Base-by-base conservation (phyloP, 805 yeast species). In the Schwanniomyces sp. region DNA sequence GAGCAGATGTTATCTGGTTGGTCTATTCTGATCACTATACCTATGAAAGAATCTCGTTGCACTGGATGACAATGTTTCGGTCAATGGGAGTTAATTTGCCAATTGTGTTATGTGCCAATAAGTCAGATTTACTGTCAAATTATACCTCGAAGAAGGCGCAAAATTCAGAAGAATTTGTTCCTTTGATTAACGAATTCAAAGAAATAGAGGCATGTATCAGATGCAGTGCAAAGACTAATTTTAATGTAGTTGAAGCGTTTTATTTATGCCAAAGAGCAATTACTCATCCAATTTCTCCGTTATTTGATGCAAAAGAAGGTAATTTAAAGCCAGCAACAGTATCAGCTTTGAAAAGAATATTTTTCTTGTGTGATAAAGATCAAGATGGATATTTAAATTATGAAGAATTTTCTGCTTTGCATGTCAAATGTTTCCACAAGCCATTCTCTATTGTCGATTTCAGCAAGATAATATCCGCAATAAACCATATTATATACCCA, bases 51-150 rank as follows among this genome's bases (percentile, higher is more conserved):
- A 82, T 94, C 4, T 84, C 96, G 2, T 72, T 92, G 21, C 91
- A 91, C 64, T 94, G 99, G 99, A 85, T 94, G 79, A 94, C 95
- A 44, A 80, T 86, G 74, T 86, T 94, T 58, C 76, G 99, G 51
- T 88, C 96, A 0, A 75, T 90, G 78, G 99, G 99, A 3, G 90
- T 92, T 48, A 94, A 94, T 60, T 66, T 92, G 11, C 99, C 99
- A 0, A 85, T 94, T n/a, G 89, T 94, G 1, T 70, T 94, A 2
- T 86, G 96, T 66, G 91, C 91, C 46, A 94, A 91, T 65, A 91
- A 89, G 58, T 76, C 84, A 16, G 95, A 88, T 48, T 59, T 47
- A 49, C 43, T 60, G 1, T 64, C 73, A 0, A 57, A 69, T 12
- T 81, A 79, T 40, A 66, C 72, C 7, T 61, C 72, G 1, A 75